Conservation (phyloP, 2,329 filamentous ascomycete genomes). For the Beauveria brongniartii region DNA sequence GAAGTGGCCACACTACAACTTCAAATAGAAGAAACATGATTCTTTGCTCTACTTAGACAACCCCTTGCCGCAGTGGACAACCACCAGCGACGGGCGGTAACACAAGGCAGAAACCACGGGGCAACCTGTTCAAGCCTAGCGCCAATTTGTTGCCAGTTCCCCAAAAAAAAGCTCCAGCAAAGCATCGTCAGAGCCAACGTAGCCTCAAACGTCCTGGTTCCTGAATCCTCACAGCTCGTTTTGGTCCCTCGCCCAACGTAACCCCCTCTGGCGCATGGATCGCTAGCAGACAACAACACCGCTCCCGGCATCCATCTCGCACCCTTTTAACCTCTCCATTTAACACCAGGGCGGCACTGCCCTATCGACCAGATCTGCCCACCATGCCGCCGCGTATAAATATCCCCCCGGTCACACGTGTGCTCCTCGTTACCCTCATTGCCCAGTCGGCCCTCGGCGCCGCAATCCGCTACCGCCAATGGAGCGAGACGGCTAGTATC, state of each 20-base stretch:
- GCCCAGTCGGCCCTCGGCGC: conserved; percentile 77
- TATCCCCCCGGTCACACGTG: conserved; percentile 83
- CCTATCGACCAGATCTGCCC: conserved; percentile 12
- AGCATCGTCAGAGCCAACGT: neutral
- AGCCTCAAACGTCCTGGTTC: neutral
- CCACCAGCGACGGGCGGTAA: neutral
- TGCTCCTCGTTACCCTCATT: conserved; percentile 65
- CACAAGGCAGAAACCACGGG: neutral
- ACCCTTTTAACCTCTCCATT: no score
- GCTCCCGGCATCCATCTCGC: neutral
- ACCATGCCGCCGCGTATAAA: conserved; percentile 78
- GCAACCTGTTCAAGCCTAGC: conserved; percentile 1
- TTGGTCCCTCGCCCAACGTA: no score
- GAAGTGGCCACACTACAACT: no score
- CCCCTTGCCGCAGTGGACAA: no score
- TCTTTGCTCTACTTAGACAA: neutral
- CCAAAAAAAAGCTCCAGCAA: neutral
- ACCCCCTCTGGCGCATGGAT: neutral
- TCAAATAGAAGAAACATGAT: no score
- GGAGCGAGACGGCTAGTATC: conserved; percentile 53
- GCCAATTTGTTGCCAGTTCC: neutral
- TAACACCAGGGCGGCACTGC: no score
- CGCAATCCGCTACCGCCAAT: conserved; percentile 64
- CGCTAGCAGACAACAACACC: neutral
- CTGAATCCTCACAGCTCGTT: neutral